phyloP scores from a whole-genome alignment of 108 stramenopile species.

The Pseudonitzschia multistriata region DNA sequence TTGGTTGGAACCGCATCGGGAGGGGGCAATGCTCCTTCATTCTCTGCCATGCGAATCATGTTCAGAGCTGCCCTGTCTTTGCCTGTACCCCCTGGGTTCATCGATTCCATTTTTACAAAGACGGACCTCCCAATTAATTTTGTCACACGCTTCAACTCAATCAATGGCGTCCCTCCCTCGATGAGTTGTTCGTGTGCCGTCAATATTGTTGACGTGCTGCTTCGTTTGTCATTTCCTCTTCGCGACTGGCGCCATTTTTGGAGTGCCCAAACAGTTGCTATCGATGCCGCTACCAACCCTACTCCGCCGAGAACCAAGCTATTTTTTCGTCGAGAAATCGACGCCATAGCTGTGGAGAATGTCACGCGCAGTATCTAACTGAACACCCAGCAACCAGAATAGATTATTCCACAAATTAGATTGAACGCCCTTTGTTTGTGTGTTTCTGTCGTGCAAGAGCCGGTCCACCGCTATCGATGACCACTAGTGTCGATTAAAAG shows the following conservation, averaged over 20 bases:
- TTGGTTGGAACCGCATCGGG: slow-evolving; percentile 11
- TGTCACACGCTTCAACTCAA: slow-evolving; percentile 32
- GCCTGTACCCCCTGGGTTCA: slow-evolving; percentile 91
- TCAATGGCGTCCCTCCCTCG: slow-evolving; percentile 41
- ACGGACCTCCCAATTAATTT: slow-evolving; percentile 46
- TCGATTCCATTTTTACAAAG: slow-evolving; percentile 76
- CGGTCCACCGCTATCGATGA: too few relatives aligned
- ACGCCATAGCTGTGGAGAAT: background rate
- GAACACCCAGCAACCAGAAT: too few relatives aligned
- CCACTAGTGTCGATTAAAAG: too few relatives aligned
- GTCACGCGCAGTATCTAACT: too few relatives aligned
- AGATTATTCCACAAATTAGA: too few relatives aligned
- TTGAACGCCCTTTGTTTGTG: too few relatives aligned
- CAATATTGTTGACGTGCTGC: background rate
- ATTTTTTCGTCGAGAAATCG: slow-evolving; percentile 4
- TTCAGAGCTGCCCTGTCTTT: slow-evolving; percentile 89
- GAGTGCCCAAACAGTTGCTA: background rate
- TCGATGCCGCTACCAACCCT: background rate
- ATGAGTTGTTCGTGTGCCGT: slow-evolving; percentile 51
- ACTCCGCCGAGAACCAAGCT: background rate
- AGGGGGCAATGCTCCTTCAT: slow-evolving; percentile 50
- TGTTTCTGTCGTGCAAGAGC: too few relatives aligned
- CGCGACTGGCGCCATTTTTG: background rate
- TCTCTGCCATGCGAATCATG: slow-evolving; percentile 84
- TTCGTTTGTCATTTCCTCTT: background rate